These are phyloP conservation scores for Kazachstania sp. DNA, from an alignment of 1,139 yeast genomes.

Conservation along the genomic window DNA sequence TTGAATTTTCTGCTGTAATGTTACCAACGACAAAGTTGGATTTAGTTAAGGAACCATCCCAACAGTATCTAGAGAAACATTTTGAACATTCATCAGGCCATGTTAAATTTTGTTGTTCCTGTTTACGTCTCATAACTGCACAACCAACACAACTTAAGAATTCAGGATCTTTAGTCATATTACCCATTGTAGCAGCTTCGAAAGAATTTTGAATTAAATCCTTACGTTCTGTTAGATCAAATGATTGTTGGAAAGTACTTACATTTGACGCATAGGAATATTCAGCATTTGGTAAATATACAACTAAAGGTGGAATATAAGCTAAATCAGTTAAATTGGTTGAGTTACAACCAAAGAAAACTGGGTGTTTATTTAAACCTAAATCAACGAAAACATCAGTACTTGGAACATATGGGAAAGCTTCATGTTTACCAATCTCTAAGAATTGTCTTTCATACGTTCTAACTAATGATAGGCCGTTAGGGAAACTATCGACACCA, in stretches of 20 bases:
- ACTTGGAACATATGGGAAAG: conserved; percentile 87
- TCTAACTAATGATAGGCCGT: conserved; percentile 58
- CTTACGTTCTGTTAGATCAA: conserved; percentile 48
- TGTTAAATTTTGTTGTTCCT: conserved; percentile 35
- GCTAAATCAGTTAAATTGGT: conserved; percentile 49
- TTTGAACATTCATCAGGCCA: conserved; percentile 2
- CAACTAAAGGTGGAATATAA: conserved; percentile 60
- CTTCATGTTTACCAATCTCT: conserved; percentile 50
- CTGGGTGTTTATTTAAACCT: conserved; percentile 54
- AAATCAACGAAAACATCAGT: conserved; percentile 48
- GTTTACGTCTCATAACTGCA: conserved; percentile 76
- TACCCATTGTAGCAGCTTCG: conserved; percentile 63
- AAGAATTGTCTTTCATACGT: conserved; percentile 66
- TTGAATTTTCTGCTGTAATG: neutral
- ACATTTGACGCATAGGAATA: conserved; percentile 60
- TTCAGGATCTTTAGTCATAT: conserved; percentile 61
- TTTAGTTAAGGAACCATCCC: conserved; percentile 1
- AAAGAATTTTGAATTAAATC: conserved; percentile 70
- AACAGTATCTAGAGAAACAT: conserved; percentile 2
- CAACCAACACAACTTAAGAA: conserved; percentile 82
- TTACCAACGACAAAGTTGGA: neutral
- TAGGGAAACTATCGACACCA: conserved; percentile 59
- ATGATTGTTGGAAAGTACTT: conserved; percentile 66
- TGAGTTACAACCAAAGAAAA: conserved; percentile 82
- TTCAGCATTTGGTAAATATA: conserved; percentile 73